Percentiles rank a stretch among this genome's conserved stretches.
phyloP scores from a whole-genome alignment of 2,329 filamentous ascomycete species.

The Xylariaceae sp. region DNA sequence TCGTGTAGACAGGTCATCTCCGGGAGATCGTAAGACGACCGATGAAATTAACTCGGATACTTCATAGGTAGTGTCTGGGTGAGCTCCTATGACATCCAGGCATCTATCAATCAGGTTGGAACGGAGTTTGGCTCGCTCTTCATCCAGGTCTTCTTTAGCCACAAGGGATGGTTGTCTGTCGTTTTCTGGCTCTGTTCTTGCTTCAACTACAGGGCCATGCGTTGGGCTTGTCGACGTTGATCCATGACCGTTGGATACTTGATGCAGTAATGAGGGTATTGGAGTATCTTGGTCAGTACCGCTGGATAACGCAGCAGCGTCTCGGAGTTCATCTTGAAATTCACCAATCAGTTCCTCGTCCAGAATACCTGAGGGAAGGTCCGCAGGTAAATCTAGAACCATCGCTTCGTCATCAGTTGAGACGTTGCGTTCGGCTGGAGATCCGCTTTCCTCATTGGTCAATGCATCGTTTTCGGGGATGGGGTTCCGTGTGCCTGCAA shows the following conservation, averaged over 20 bases:
- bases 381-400: conserved; percentile 37
- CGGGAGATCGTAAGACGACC: conserved; percentile 66
- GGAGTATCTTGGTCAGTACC: conserved; percentile 33
- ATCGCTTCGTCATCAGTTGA: conserved; percentile 35
- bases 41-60: conserved; percentile 84
- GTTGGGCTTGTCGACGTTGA: conserved; percentile 35
- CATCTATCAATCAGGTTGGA: conserved; percentile 85
- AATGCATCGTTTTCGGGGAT: conserved; percentile 65
- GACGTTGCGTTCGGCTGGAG: conserved; percentile 32
- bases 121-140: conserved; percentile 74
- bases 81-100: conserved; percentile 86
- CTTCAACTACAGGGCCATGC: conserved; percentile 28
- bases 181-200: conserved; percentile 30
- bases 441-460: conserved; percentile 43
- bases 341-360: conserved; percentile 39
- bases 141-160: conserved; percentile 81
- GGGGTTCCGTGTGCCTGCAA: conserved; percentile 68
- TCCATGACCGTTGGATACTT: conserved; percentile 36
- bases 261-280: conserved; percentile 30
- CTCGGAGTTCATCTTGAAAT: conserved; percentile 29
- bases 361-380: conserved; percentile 33
- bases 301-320: conserved; percentile 25
- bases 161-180: conserved; percentile 44
- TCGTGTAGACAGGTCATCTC: conserved; percentile 58
- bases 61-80: conserved; percentile 89